Evolutionary conservation across 1,139 yeast genomes (phyloP).

Genomic region (Kodamaea sp.): DNA sequence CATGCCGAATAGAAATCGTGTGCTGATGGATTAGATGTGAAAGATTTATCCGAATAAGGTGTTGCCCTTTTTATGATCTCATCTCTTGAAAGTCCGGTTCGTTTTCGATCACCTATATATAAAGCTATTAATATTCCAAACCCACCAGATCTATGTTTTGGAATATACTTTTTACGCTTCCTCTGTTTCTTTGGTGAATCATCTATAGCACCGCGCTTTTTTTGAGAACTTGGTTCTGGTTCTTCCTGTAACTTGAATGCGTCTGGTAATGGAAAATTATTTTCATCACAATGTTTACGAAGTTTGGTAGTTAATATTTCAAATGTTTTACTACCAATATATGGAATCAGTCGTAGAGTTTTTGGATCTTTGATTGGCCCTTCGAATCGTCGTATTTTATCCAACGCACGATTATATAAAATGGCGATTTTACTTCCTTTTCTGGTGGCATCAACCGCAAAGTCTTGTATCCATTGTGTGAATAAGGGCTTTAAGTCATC

Average conservation of each 20-base stretch:
- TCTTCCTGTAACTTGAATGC: slow-evolving; percentile 22
- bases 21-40: slow-evolving; percentile 58
- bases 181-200: slow-evolving; percentile 21
- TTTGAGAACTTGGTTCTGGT: slow-evolving; percentile 4
- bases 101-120: slow-evolving; percentile 46
- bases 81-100: slow-evolving; percentile 56
- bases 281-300: slow-evolving; percentile 43
- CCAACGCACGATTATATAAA: slow-evolving; percentile 48
- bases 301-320: slow-evolving; percentile 39
- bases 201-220: neutral
- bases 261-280: slow-evolving; percentile 38
- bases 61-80: slow-evolving; percentile 57
- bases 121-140: slow-evolving; percentile 77
- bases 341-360: slow-evolving; percentile 49
- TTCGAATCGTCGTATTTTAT: slow-evolving; percentile 40
- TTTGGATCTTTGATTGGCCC: slow-evolving; percentile 46
- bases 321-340: slow-evolving; percentile 63
- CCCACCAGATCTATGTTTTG: slow-evolving; percentile 77
- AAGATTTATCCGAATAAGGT: slow-evolving; percentile 62
- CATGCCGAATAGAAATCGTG: slow-evolving; percentile 75
- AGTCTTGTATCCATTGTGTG: slow-evolving; percentile 51
- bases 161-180: slow-evolving; percentile 56
- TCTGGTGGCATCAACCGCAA: slow-evolving; percentile 38
- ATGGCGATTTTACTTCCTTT: slow-evolving; percentile 40
- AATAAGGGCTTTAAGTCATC: slow-evolving; percentile 40